Conservation (phyloP, 306 rosid species). For the Prunus kanzakura region DNA sequence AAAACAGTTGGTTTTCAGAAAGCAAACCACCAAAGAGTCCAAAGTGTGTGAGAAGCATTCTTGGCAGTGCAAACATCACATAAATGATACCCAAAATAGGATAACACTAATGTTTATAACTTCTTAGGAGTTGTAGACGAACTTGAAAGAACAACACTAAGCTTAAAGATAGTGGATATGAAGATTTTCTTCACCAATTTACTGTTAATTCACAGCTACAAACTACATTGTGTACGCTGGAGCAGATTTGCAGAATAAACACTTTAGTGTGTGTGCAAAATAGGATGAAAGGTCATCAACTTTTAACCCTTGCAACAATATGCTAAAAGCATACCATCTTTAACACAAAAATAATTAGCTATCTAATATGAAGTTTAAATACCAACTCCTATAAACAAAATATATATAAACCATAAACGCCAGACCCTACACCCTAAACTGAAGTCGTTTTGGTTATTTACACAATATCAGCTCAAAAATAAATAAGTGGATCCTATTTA, state of each 20-base stretch:
- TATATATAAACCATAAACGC: not conserved
- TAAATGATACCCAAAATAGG: not conserved
- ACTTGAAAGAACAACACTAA: not conserved
- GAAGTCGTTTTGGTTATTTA: not conserved
- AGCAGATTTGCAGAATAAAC: not conserved
- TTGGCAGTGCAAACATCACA: not conserved
- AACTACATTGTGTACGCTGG: not conserved
- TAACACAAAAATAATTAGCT: not conserved
- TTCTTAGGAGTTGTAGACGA: too few species aligned
- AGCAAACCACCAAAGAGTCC: too few species aligned
- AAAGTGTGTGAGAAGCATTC: not conserved
- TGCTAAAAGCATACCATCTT: not conserved
- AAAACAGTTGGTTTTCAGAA: not conserved
- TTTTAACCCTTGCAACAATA: not conserved
- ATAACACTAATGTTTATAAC: not conserved
- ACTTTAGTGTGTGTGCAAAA: too few species aligned
- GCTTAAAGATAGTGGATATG: not conserved
- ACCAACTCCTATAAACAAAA: not conserved
- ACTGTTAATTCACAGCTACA: too few species aligned
- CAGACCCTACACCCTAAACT: not conserved
- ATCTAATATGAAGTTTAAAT: not conserved
- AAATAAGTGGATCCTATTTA: not conserved
- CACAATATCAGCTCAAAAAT: too few species aligned
- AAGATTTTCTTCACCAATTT: not conserved
- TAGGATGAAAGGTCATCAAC: too few species aligned